Conservation (phyloP, 495 filamentous ascomycete species). For the Neurospora sp. region DNA sequence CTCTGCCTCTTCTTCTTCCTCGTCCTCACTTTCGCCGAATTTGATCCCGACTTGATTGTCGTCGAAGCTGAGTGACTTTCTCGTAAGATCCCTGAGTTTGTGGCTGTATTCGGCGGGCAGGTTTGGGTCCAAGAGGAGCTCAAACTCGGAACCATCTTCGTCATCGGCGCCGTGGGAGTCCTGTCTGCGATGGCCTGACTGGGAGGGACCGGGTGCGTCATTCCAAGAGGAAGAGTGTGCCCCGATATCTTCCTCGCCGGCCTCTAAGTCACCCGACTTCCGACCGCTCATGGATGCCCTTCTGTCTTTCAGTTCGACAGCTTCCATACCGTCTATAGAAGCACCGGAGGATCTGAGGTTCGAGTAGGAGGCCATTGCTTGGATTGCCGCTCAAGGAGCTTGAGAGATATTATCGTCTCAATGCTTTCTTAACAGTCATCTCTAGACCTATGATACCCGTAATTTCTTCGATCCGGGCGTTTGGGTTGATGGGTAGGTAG, state of each 20-base stretch:
- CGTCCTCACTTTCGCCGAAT: constrained; percentile 3
- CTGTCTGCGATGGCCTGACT: constrained; percentile 14
- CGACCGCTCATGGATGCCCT: neutral
- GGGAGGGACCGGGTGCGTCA: neutral
- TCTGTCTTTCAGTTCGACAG: neutral
- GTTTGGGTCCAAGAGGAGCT: constrained; percentile 38
- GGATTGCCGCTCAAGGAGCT: neutral
- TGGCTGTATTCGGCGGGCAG: constrained; percentile 28
- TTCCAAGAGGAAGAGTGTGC: neutral
- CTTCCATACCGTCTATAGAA: neutral
- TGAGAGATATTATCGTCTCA: neutral
- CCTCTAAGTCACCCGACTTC: neutral
- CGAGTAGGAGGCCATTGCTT: neutral
- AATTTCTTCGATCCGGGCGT: neutral
- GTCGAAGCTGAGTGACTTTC: constrained; percentile 21
- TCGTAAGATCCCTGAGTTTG: constrained; percentile 12
- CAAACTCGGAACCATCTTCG: constrained; percentile 32
- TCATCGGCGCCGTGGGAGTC: constrained; percentile 16
- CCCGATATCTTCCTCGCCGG: neutral
- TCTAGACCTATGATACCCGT: neutral
- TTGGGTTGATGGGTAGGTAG: neutral
- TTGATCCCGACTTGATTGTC: constrained; percentile 26
- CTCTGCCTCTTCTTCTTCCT: constrained; percentile 24
- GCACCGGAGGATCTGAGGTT: neutral
- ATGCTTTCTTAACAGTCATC: neutral